Evolutionary conservation across 2,329 filamentous ascomycete genomes (phyloP).

Genomic region (Truncatella angustata): DNA sequence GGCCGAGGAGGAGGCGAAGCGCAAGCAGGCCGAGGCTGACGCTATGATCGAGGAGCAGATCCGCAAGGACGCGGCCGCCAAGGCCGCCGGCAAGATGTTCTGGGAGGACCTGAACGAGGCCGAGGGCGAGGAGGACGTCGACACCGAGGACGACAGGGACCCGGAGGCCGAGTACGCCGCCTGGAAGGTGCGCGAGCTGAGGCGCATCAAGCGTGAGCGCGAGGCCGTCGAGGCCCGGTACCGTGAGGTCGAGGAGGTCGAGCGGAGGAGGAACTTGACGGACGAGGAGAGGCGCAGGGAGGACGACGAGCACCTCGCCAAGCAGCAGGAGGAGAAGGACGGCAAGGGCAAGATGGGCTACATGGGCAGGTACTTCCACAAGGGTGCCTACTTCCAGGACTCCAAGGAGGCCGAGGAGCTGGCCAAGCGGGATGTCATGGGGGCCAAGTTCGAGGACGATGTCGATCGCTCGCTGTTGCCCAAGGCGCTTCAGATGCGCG

Average conservation of each 20-base stretch:
- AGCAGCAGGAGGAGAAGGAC: conserved; percentile 78
- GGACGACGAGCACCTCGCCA: conserved; percentile 73
- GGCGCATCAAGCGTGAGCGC: conserved; percentile 82
- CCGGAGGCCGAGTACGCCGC: conserved; percentile 85
- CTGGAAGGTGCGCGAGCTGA: conserved; percentile 91
- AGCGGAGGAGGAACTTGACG: conserved; percentile 82
- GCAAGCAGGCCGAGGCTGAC: conserved; percentile 70
- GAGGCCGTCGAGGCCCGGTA: conserved; percentile 82
- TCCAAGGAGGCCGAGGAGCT: conserved; percentile 74
- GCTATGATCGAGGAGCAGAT: conserved; percentile 86
- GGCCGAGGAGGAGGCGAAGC: conserved; percentile 55
- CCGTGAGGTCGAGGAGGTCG: conserved; percentile 82
- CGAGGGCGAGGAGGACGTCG: conserved; percentile 69
- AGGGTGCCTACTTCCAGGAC: conserved; percentile 91
- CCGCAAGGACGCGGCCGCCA: conserved; percentile 73
- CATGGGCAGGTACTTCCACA: conserved; percentile 97
- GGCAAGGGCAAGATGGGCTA: conserved; percentile 77
- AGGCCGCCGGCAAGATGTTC: conserved; percentile 73
- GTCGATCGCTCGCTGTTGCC: conserved; percentile 82
- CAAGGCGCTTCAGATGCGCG: conserved; percentile 86
- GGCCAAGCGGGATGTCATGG: conserved; percentile 81
- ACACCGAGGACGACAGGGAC: conserved; percentile 85
- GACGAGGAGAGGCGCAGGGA: conserved; percentile 83
- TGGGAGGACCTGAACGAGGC: conserved; percentile 71
- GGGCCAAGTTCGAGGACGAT: conserved; percentile 78